Conservation (phyloP, 1,284 basidiomycete genomes). For the Boletellus deceptivus region DNA sequence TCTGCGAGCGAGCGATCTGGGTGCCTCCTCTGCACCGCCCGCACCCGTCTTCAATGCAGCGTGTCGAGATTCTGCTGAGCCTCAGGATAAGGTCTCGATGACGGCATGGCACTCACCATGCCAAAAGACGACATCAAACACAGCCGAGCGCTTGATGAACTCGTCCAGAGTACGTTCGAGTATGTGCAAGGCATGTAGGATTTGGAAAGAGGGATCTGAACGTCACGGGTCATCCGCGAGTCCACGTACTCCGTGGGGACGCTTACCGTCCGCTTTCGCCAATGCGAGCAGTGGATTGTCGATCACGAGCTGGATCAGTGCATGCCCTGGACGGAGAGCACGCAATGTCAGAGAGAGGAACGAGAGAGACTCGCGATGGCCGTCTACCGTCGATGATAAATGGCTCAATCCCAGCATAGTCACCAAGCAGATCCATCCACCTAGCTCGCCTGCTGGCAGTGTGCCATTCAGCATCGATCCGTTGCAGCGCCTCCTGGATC, state of each 20-base stretch:
- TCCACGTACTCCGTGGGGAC: neutral
- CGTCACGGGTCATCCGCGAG: neutral
- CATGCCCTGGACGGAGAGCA: slow-evolving; percentile 46
- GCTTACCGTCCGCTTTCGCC: slow-evolving; percentile 43
- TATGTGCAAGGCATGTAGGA: slow-evolving; percentile 55
- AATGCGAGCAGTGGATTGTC: slow-evolving; percentile 58
- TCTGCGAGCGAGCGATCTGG: slow-evolving; percentile 50
- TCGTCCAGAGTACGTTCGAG: slow-evolving; percentile 53
- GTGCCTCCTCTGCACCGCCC: slow-evolving; percentile 40
- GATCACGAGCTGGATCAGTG: slow-evolving; percentile 56
- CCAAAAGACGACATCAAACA: slow-evolving; percentile 68
- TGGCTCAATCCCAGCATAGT: slow-evolving; percentile 65
- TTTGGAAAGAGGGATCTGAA: slow-evolving; percentile 56
- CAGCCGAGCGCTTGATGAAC: slow-evolving; percentile 47
- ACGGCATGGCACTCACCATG: slow-evolving; percentile 39
- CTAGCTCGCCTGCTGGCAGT: slow-evolving; percentile 39
- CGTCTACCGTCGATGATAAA: slow-evolving; percentile 62
- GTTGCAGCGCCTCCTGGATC: slow-evolving; percentile 25
- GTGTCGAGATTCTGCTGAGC: slow-evolving; percentile 41
- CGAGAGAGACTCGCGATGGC: neutral
- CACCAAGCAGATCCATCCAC: slow-evolving; percentile 70
- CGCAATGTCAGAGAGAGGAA: slow-evolving; percentile 4
- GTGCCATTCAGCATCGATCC: slow-evolving; percentile 42
- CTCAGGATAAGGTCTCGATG: neutral
- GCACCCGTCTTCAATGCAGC: slow-evolving; percentile 40